These are phyloP conservation scores for Cicer chorassanicum DNA, from an alignment of 306 rosid species.

Conservation along the genomic window DNA sequence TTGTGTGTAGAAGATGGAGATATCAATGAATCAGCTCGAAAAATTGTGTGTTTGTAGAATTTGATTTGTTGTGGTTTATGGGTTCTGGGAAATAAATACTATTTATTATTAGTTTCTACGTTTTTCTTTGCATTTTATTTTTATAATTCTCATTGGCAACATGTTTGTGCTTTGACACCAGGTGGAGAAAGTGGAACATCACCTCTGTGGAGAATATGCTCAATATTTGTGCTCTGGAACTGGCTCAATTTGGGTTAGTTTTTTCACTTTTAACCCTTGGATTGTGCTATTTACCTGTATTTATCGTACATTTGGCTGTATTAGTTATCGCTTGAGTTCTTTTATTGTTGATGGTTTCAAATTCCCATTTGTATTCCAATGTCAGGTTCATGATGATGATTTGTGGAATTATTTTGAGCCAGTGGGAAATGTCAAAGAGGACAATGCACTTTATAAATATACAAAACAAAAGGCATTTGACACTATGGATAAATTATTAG, in stretches of 20 bases:
- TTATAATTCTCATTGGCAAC: conserved; percentile 35
- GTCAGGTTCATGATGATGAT: conserved; percentile 69
- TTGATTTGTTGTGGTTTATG: conserved; percentile 38
- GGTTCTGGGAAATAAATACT: conserved; percentile 18
- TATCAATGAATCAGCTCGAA: conserved; percentile 69
- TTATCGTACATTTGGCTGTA: conserved; percentile 8
- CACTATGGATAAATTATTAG: conserved; percentile 57
- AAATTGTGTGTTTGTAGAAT: conserved; percentile 62
- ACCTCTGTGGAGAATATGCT: conserved; percentile 72
- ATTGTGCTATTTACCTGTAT: conserved; percentile 24
- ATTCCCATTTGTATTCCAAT: conserved; percentile 29
- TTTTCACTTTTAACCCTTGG: conserved; percentile 45
- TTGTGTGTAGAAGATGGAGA: conserved; percentile 83
- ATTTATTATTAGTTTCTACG: neutral
- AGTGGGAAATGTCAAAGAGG: conserved; percentile 48
- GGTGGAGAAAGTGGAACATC: conserved; percentile 61
- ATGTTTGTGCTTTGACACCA: conserved; percentile 42
- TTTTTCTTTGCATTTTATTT: neutral
- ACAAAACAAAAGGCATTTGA: conserved; percentile 67
- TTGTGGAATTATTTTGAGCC: conserved; percentile 61
- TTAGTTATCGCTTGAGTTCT: conserved; percentile 26
- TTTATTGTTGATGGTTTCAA: conserved; percentile 29
- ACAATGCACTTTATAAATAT: conserved; percentile 51
- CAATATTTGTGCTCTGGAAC: conserved; percentile 68
- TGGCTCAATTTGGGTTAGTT: conserved; percentile 84